Conservation (phyloP, 441 rosid species). For the Gossypium schwendimanii region DNA sequence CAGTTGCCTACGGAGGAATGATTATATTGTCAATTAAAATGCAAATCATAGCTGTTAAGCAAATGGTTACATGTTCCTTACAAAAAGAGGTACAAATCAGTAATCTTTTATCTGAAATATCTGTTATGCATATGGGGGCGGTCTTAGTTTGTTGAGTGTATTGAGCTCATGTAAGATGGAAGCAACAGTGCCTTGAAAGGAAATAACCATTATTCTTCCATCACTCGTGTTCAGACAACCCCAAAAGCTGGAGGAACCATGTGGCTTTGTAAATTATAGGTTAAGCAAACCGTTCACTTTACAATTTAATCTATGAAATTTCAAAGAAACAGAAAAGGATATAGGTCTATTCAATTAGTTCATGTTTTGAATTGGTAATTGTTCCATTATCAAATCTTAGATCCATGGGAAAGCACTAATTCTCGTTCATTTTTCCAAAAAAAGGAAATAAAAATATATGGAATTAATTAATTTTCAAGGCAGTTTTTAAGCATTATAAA, state of each 20-base stretch:
- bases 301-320: neutral
- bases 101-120: neutral
- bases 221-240: constrained; percentile 4
- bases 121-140: neutral
- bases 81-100: neutral
- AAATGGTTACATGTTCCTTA: constrained; percentile 14
- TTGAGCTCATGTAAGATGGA: constrained; percentile 12
- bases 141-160: neutral
- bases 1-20: neutral
- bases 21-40: neutral
- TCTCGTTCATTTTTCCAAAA: too few relatives aligned
- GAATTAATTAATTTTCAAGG: too few relatives aligned
- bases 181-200: constrained; percentile 28
- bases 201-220: constrained; percentile 12
- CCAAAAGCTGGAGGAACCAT: constrained; percentile 22
- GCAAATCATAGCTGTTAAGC: constrained; percentile 1
- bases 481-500: too few relatives aligned
- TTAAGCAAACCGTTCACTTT: constrained; percentile 11
- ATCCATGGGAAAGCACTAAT: neutral
- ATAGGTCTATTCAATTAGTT: neutral
- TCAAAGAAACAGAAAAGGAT: neutral
- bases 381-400: neutral
- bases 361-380: neutral
- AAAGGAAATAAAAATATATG: too few relatives aligned
- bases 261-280: constrained; percentile 29